A percentile compares a stretch with the other conserved stretches of the same genome.
These are phyloP conservation scores for Pseudogymnoascus sp. DNA, from an alignment of 2,329 filamentous ascomycete species.

Conservation along the genomic window DNA sequence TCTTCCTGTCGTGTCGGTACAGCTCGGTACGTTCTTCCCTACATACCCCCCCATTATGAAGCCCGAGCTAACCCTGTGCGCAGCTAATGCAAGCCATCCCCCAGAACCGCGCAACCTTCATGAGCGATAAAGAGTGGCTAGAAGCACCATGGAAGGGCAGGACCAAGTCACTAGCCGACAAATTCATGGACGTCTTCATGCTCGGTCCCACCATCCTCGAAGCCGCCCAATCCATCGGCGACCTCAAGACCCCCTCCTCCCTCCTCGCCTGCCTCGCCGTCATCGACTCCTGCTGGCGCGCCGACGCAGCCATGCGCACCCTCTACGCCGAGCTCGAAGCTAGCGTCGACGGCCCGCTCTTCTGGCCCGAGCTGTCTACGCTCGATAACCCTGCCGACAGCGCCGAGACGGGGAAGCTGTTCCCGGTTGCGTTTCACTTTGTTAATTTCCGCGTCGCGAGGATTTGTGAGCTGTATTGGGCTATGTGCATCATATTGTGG, in stretches of 20 bases:
- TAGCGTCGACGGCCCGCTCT: conserved; percentile 22
- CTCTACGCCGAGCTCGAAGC: conserved; percentile 24
- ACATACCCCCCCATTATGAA: neutral
- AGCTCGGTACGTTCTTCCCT: conserved; percentile 18
- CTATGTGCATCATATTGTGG: conserved; percentile 29
- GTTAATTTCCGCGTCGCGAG: conserved; percentile 23
- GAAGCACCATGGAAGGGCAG: conserved; percentile 25
- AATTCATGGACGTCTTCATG: conserved; percentile 28
- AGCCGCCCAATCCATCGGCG: conserved; percentile 14
- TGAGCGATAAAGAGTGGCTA: conserved; percentile 28
- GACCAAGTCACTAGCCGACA: conserved; percentile 24
- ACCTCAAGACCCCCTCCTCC: conserved; percentile 16
- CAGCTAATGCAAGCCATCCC: conserved; percentile 29
- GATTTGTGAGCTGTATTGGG: conserved; percentile 30
- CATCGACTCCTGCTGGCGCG: conserved; percentile 24
- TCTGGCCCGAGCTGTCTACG: conserved; percentile 26
- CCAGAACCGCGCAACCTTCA: conserved; percentile 21
- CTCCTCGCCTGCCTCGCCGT: conserved; percentile 18
- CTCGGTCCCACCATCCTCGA: conserved; percentile 23
- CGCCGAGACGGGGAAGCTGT: conserved; percentile 18
- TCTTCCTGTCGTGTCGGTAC: conserved; percentile 29
- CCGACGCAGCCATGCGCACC: conserved; percentile 23
- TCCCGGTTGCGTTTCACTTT: conserved; percentile 29
- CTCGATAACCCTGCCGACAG: conserved; percentile 10
- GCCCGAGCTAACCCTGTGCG: neutral